Base-by-base conservation (phyloP, 306 rosid species). In the Dryas octopetala region DNA sequence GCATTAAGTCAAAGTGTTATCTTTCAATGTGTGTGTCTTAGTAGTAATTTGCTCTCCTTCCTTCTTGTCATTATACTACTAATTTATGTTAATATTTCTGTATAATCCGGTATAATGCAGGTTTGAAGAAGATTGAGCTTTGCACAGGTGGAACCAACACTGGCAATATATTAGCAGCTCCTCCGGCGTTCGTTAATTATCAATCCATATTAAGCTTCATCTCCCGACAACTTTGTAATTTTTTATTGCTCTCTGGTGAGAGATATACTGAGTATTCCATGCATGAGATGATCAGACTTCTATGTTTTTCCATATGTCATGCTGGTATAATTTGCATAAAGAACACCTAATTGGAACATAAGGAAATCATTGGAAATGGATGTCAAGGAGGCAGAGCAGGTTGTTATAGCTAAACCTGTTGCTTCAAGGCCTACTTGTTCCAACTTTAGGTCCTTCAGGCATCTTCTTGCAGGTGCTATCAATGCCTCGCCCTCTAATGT, bases 401-500 rank as follows among this genome's bases (percentile, higher is more conserved):
- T 87, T 73, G 86, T 89, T 59, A 83, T 95, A 54, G 89, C 97
- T 2, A 92, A 92, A 74, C 99, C 99, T 63, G 89, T 95, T 46
- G 97, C 99, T 74, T 87, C 97, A 66, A 92, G 92, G 88, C 99
- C 99, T 9, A 70, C 70, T 73, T 90, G 90, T 79, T 86, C 97
- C n/a, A 75, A 82, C 79, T 92, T 85, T 72, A 90, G 76, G 78
- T 92, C 97, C 5, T 95, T 95, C 89, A 86, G 97, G n/a, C 97
- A 95, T 81, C 95, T 95, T 38, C 86, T 92, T 73, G 87, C 91
- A 0, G 90, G 96, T 63, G 96, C 97, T 63, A 87, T 92, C 59
- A 61, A 89, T 81, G 86, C 79, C 73, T 77, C 93, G 51, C 88
- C 97, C 10, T 70, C 84, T 5, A 71, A 62, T 76, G 81, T 60